phyloP scores from a whole-genome alignment of 140 eudicot genomes.

The Ambrosia hybrid region DNA sequence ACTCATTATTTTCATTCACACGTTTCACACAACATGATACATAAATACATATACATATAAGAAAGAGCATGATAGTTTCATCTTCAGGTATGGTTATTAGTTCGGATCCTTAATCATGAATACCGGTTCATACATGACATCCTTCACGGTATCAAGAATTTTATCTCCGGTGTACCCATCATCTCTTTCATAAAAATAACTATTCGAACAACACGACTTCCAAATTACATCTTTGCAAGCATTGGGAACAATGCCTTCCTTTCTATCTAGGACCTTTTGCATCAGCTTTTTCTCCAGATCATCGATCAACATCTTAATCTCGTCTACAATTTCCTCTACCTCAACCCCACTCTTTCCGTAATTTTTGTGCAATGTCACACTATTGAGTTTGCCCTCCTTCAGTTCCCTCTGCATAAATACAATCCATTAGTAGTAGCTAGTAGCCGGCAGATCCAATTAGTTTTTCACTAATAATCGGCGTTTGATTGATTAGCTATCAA shows the following conservation, averaged over 20 bases:
- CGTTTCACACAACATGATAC: no score
- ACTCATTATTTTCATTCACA: no score
- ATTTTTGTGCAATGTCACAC: constrained; percentile 7
- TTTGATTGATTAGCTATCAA: no score
- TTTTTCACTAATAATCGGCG: no score
- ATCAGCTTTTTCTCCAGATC: not conserved
- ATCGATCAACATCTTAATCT: not conserved
- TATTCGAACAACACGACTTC: not conserved
- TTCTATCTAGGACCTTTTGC: not conserved
- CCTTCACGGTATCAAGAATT: not conserved
- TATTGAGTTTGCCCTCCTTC: constrained; percentile 5
- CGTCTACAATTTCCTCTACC: constrained; percentile 3
- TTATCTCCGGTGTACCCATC: constrained; percentile 1
- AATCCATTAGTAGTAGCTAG: not conserved
- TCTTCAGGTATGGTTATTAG: not conserved
- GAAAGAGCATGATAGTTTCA: no score
- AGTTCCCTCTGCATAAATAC: constrained; percentile 17
- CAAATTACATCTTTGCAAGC: constrained; percentile 16
- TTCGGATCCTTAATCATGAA: not conserved
- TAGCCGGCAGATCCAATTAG: no score
- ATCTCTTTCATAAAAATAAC: not conserved
- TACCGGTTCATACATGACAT: constrained; percentile 8
- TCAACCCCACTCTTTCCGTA: not conserved
- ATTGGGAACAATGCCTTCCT: constrained; percentile 5
- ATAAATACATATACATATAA: no score